Conservation (phyloP, 352 stramenopile species). For the Stramenopiles sp. region DNA sequence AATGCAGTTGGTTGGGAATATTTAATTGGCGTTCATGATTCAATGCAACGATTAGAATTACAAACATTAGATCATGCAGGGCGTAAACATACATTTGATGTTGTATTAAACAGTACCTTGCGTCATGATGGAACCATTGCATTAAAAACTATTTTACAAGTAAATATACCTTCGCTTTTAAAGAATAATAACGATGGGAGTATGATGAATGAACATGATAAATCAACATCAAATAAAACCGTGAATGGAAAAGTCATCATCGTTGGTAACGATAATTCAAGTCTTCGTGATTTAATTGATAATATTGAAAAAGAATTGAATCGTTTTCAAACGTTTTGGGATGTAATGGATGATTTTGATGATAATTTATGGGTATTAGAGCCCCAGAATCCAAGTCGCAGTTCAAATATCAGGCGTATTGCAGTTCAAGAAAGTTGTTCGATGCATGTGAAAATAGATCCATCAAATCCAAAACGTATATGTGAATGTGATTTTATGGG, state of each 20-base stretch:
- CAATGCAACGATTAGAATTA: conserved; percentile 34
- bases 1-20: conserved; percentile 36
- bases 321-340: conserved; percentile 48
- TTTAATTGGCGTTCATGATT: conserved; percentile 33
- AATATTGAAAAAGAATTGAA: conserved; percentile 36
- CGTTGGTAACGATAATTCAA: not conserved
- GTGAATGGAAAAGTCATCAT: not conserved
- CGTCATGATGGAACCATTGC: conserved; percentile 34
- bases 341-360: conserved; percentile 45
- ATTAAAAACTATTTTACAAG: conserved; percentile 28
- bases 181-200: conserved; percentile 42
- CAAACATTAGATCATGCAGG: conserved; percentile 24
- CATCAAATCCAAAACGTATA: conserved; percentile 24
- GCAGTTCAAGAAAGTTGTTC: conserved; percentile 42
- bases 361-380: conserved; percentile 44
- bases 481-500: conserved; percentile 49
- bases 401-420: conserved; percentile 35
- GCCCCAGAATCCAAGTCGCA: conserved; percentile 37
- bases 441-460: conserved; percentile 41
- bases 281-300: conserved; percentile 18
- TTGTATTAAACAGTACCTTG: conserved; percentile 27
- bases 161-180: conserved; percentile 20
- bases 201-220: conserved; percentile 40
- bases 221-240: conserved; percentile 16
- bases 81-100: conserved; percentile 28